Conservation (phyloP, 768 basidiomycete genomes). For the Leucosporidium scottii region DNA sequence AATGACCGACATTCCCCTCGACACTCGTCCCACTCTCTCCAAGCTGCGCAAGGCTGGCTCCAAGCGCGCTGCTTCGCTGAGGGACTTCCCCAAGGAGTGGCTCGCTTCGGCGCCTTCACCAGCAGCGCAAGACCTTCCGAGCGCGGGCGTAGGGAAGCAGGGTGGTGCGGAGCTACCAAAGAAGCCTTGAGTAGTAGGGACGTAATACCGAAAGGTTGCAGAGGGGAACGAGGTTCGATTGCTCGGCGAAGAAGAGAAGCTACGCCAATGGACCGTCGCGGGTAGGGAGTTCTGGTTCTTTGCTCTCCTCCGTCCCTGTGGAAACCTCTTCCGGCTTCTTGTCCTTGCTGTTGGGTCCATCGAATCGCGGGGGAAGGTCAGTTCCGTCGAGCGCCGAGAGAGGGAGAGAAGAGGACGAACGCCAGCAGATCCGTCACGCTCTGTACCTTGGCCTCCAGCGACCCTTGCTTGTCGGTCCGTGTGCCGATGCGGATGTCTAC, state of each 20-base stretch:
- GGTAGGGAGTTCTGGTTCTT: too few species aligned
- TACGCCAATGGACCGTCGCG: too few species aligned
- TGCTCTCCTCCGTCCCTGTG: too few species aligned
- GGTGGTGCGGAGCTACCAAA: neutral
- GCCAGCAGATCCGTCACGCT: constrained; percentile 73
- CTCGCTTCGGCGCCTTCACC: constrained; percentile 41
- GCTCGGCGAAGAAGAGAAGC: too few species aligned
- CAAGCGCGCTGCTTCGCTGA: constrained; percentile 56
- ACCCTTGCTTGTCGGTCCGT: constrained; percentile 60
- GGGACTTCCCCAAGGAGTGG: constrained; percentile 82
- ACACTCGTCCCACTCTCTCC: constrained; percentile 59
- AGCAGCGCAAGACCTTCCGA: neutral
- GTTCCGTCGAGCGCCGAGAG: neutral
- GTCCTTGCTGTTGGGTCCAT: constrained; percentile 5
- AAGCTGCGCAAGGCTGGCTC: constrained; percentile 53
- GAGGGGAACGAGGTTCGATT: too few species aligned
- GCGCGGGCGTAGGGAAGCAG: constrained; percentile 2
- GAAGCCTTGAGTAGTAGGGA: neutral
- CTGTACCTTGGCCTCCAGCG: constrained; percentile 63
- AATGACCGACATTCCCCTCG: constrained; percentile 66
- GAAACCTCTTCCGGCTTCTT: neutral
- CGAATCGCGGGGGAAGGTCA: neutral
- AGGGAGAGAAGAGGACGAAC: neutral
- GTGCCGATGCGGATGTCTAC: constrained; percentile 93
- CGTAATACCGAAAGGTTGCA: neutral